Evolutionary conservation across 352 stramenopile species (phyloP), one percentile per base, ranked within the genome.

Genomic region (Pythium aquatile): DNA sequence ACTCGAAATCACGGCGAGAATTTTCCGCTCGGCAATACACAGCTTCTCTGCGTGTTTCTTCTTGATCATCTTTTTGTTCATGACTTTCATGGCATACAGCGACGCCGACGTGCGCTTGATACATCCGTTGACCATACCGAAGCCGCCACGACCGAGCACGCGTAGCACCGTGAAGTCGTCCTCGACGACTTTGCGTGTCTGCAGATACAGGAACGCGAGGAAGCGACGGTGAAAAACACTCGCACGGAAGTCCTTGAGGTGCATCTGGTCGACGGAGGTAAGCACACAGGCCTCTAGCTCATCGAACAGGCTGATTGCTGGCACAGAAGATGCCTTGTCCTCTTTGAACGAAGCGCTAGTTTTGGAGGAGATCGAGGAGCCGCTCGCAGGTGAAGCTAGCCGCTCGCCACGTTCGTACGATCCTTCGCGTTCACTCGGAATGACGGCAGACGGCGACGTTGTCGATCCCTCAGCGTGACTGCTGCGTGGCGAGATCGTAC

Each of bases 81-180:
- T 94, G 49, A 91, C 85, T 71, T 94, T 94, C 77, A 94, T 90
- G 1, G 85, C 85, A 57, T 91, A 94, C 17, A 94, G 70, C 42
- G 83, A 89, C 11, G 79, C 77, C n/a, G 78, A 90, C 14, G 78
- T 98, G 46, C 91, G 87, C 66, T 98, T 98, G 75, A 98, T 99
- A 62, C 95, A 98, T 54, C 94, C 97, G 75, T 97, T 98, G 29
- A 99, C 96, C 77, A 98, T 93, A 49, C 96, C 97, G 70, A 99
- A 99, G 20, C 97, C 97, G 49, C 97, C 97, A 55, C 96, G 83
- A 26, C 97, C 97, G 28, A 99, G 81, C 48, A 98, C 88, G 54
- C 97, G 85, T 66, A 99, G 96, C 20, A 98, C 73, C 39, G 94
- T 97, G 68, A 99, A 99, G 66, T 99, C 96, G 42, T 98, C 90